Evolutionary conservation across 139 green algal species (phyloP).

Genomic region (Protoeuglena noctilucae): DNA sequence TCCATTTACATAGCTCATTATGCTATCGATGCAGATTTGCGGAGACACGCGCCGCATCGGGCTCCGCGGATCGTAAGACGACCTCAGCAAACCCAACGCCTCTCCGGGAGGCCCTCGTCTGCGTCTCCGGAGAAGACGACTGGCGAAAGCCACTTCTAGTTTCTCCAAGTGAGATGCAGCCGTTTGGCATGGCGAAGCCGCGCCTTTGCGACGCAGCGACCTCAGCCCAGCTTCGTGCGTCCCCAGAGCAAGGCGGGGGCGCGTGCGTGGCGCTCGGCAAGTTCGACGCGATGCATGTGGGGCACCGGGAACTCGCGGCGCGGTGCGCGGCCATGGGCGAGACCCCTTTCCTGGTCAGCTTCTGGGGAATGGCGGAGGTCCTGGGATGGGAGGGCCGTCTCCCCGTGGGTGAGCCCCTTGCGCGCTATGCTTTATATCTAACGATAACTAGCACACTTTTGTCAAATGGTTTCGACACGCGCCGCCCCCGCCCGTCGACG

Average conservation of each 20-base stretch:
- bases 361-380: constrained; percentile 65
- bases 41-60: no score
- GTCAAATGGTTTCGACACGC: no score
- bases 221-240: not conserved
- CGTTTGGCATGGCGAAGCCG: no score
- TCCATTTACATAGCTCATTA: no score
- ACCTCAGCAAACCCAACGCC: no score
- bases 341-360: constrained; percentile 54
- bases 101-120: not conserved
- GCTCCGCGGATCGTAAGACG: no score
- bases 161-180: no score
- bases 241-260: no score
- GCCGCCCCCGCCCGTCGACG: constrained; percentile 13
- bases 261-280: constrained; percentile 66
- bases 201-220: not conserved
- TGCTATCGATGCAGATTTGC: no score
- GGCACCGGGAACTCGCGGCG: constrained; percentile 51
- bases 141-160: not conserved
- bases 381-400: constrained; percentile 46
- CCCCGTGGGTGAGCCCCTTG: no score
- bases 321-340: constrained; percentile 23
- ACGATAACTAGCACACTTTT: no score
- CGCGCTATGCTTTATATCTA: no score
- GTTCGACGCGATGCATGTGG: constrained; percentile 83
- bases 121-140: not conserved